Evolutionary conservation across 1,139 yeast genomes (phyloP), one percentile per base, ranked within the genome.

Genomic region (Suhomyces maxii): DNA sequence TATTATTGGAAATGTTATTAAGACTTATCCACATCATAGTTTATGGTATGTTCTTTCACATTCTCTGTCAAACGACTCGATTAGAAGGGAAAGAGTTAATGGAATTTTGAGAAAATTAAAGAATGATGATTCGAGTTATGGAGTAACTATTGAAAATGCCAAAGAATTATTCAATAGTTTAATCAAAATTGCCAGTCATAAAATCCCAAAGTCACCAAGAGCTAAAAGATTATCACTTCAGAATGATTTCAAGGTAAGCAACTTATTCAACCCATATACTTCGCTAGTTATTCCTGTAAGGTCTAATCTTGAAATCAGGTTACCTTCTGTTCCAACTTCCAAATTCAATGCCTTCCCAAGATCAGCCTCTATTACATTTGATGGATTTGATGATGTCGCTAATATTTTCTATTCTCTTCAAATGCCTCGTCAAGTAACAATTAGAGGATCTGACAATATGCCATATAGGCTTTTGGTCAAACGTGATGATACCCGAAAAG

Each of bases 401-500:
- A 80, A 78, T 44, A 79, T 93, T 7, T 82, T 90, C 68, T 73
- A 83, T 34, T 91, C 98, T 0, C 72, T 93, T 63, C 98, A 91
- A 63, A 83, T 80, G 68, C 99, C 99, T 0, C 81, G 90, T 54
- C 86, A 88, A 53, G 73, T 95, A 6, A 81, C 82, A 4, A 70
- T 93, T 2, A 69, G 82, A 42, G 99, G 98, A 0, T 82, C 89
- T 1, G 89, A 93, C 67, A 93, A 93, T 9, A 65, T 69, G 11
- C 65, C 72, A 0, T 91, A 90, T 62, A 79, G 84, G 32, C 75
- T 95, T 28, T 77, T 95, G 71, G 85, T 96, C 54, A 95, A 95
- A 63, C 80, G 84, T 52, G 99, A 95, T 64, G 99, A 95, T 67
- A 84, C 95, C 9, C 73, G 99, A 54, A 95, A 95, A 61, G 99